Evolutionary conservation across 805 yeast genomes (phyloP), one percentile per base, ranked within the genome.

Genomic region (Candida sanyiensis): DNA sequence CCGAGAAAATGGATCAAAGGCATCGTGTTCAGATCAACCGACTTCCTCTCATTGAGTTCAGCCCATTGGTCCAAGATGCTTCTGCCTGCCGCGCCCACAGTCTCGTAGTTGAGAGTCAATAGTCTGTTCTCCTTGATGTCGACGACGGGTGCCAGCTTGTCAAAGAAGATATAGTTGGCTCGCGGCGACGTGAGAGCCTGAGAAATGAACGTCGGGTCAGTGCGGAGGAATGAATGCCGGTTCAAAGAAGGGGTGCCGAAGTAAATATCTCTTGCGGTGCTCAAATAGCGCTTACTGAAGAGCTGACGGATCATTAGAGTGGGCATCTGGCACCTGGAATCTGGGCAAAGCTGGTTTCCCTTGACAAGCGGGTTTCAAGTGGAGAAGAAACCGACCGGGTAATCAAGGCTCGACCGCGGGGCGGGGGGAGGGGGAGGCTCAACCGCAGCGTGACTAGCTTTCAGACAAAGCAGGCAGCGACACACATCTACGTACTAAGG

Each of bases 171-270:
- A 32, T 72, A 66, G 26, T 71, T 58, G 1, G 80, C 57, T n/a
- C 67, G 57, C 2, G 68, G 63, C 36, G 69, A 73, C 4, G 49
- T 45, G 7, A 70, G 56, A 2, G 77, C 66, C 18, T 62, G 58
- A 34, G 59, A 51, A 15, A 76, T 58, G 45, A 77, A 77, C 11
- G 62, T 68, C 8, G 59, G 37, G 46, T 76, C 79, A 20, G 66
- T 71, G 45, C 83, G 59, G 10, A 77, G 54, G 46, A 77, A 77
- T 3, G 80, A 73, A 7, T 74, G 79, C 41, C 83, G 56, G 49
- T 77, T 77, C 38, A 77, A 57, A 7, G 64, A 68, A 39, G 67
- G 72, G 18, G 64, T 58, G 6, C 77, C 80, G 46, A 71, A 77
- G 50, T 67, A 72, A 11, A 58, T 49, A 13, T 49, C 51, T 18